Base-by-base conservation (phyloP, 2,329 filamentous ascomycete species). In the Plenodomus biglobosus region DNA sequence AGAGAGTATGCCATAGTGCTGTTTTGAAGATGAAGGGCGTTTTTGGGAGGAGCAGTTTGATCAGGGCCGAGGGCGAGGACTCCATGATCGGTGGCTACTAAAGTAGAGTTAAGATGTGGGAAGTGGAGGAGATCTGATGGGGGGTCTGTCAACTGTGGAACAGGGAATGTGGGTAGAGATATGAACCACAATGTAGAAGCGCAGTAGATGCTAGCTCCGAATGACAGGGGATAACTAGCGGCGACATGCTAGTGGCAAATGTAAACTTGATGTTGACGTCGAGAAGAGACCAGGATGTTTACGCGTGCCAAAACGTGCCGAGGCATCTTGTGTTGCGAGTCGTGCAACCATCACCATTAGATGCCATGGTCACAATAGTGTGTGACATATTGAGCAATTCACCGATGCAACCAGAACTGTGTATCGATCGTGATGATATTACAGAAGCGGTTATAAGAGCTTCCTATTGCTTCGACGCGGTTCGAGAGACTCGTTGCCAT, bases 1-100 rank as follows among this genome's bases (percentile, higher is more conserved):
- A 81, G 7, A 96, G 76, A 2, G 85, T 65, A 61, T 91, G 87
- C 40, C 80, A 73, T 11, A 88, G 52, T 2, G 83, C 78, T 1
- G 85, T 80, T 53, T 83, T 83, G n/a, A 81, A 64, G 8, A 88
- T 75, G 8, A 85, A 73, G 0, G 87, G 86, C 2, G 88, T 58
- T 41, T 68, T 67, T 20, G 70, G 70, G 10, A 68, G 48, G 5
- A 73, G 51, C 4, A 72, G 35, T 42, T 66, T 69, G n/a, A 70
- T 46, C 19, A 71, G 40, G 2, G 62, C 59, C n/a, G 68, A 60
- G 10, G 70, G 64, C 19, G 68, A 65, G 27, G 66, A 53, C 35
- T 72, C 68, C 70, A 73, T 72, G 13, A 44, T 10, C 13, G 35
- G 18, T 4, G 16, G 19, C 13, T 3, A 10, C 3, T 44, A 21